Conservation (phyloP, 768 basidiomycete genomes). For the Suillus luteus region DNA sequence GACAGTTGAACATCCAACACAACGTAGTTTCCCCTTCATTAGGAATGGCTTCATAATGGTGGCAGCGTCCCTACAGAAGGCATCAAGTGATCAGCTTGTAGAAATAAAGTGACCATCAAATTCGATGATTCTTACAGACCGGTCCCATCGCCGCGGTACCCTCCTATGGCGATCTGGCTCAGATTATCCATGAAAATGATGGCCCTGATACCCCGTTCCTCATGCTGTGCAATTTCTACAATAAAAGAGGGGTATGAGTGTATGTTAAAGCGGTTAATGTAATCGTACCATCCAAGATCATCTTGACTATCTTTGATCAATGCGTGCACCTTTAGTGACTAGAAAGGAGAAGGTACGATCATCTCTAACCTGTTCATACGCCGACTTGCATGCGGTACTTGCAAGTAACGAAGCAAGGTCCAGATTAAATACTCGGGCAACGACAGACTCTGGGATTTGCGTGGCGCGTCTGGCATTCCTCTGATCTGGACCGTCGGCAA, state of each 20-base stretch:
- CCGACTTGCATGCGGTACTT: constrained; percentile 15
- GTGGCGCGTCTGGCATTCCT: neutral
- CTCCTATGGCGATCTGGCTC: constrained; percentile 13
- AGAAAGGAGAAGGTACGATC: neutral
- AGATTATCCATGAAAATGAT: constrained; percentile 17
- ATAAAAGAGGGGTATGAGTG: neutral
- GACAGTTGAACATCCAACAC: constrained; percentile 14
- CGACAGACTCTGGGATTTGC: constrained; percentile 13
- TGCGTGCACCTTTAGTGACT: neutral
- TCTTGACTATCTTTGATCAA: constrained; percentile 6
- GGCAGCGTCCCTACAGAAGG: constrained; percentile 11
- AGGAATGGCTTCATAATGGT: constrained; percentile 15
- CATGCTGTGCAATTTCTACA: constrained; percentile 14
- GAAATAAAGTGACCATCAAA: neutral
- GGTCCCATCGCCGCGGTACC: constrained; percentile 13
- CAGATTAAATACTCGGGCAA: constrained; percentile 13
- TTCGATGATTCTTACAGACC: constrained; percentile 11
- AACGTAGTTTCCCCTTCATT: constrained; percentile 11
- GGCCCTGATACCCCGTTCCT: constrained; percentile 12
- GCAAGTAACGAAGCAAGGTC: constrained; percentile 14
- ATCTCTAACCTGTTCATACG: constrained; percentile 13
- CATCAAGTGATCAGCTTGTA: neutral
- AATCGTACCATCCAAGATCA: constrained; percentile 7
- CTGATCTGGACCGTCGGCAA: neutral
- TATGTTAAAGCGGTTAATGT: neutral